Evolutionary conservation across 768 basidiomycete species (phyloP), one percentile per base, ranked within the genome.

Genomic region (Exidia glandulosa): DNA sequence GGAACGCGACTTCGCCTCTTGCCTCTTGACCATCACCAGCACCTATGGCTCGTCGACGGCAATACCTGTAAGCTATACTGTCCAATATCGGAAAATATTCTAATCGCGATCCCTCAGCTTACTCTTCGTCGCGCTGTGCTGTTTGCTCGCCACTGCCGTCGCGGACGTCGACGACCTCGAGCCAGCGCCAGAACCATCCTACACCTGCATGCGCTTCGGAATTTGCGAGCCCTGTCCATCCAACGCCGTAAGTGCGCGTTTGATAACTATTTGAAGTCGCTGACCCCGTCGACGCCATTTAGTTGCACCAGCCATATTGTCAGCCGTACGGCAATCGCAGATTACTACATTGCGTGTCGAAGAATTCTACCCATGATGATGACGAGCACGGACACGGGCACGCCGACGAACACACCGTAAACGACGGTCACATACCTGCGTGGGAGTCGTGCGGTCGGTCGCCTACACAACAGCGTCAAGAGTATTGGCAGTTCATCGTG

Each of bases 401-500:
- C 12, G 25, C 25, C 16, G 12, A 29, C 30, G 27, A 25, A 27
- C 23, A 57, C 37, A 55, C 59, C 37, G 56, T 32, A 32, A 58
- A 60, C 34, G 58, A 62, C 16, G 73, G 75, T 16, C 74, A 76
- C 72, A 83, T 81, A 1, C 85, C 86, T 2, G 93, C 92, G 4
- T 97, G 93, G 92, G 87, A 93, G 68, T 84, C 93, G 3, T 97
- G 94, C 66, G 94, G 94, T 3, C 90, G 91, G 63, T 88, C 94
- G 34, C 77, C 88, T 50, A 72, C 76, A 23, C 78, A 82, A 61
- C 94, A 97, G 72, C 82, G 86, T 48, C 86, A 81, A 7, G 91
- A 94, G 71, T 97, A 90, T 69, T 90, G 84, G 73, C 93, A 96
- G 70, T 97, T 96, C 71, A 73, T 94, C 7, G 91, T 85, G 29